Percentiles rank a stretch among this genome's conserved stretches.
Evolutionary conservation across 345 rosid genomes (phyloP).

Genomic region (Pistacia vera): DNA sequence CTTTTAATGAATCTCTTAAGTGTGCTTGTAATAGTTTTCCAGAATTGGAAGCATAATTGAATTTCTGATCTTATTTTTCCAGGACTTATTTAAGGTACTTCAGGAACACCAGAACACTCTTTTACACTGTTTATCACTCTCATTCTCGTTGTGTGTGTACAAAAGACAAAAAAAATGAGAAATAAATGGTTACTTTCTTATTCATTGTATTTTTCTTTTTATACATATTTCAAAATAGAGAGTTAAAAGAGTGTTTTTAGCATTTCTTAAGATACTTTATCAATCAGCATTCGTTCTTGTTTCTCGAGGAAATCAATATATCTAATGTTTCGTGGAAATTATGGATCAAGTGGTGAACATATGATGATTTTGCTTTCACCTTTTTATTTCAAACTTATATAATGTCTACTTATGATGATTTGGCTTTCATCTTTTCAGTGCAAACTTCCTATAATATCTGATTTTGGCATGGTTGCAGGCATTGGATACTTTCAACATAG

Average conservation of each 20-base stretch:
- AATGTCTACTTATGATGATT: neutral
- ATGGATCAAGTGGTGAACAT: neutral
- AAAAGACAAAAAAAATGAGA: too few relatives aligned
- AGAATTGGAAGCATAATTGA: neutral
- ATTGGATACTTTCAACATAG: conserved; percentile 73
- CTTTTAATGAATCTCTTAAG: neutral
- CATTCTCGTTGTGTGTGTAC: too few relatives aligned
- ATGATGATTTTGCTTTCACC: neutral
- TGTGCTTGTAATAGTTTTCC: neutral
- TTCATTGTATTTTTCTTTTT: too few relatives aligned
- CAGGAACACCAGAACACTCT: too few relatives aligned
- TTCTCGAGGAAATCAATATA: neutral
- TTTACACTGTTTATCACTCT: neutral
- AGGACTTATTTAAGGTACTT: too few relatives aligned
- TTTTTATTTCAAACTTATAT: neutral
- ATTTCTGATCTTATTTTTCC: neutral
- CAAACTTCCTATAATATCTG: neutral
- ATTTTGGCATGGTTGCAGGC: conserved; percentile 55
- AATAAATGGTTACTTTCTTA: neutral
- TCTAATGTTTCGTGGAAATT: neutral
- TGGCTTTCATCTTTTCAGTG: neutral
- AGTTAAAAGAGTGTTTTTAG: neutral
- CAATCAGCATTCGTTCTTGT: neutral
- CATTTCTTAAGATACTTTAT: neutral
- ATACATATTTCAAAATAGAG: too few relatives aligned